Percentiles rank a stretch among this genome's conserved stretches.
These are phyloP conservation scores for Xylariaceae sp. DNA, from an alignment of 2,329 filamentous ascomycete species.

Conservation along the genomic window DNA sequence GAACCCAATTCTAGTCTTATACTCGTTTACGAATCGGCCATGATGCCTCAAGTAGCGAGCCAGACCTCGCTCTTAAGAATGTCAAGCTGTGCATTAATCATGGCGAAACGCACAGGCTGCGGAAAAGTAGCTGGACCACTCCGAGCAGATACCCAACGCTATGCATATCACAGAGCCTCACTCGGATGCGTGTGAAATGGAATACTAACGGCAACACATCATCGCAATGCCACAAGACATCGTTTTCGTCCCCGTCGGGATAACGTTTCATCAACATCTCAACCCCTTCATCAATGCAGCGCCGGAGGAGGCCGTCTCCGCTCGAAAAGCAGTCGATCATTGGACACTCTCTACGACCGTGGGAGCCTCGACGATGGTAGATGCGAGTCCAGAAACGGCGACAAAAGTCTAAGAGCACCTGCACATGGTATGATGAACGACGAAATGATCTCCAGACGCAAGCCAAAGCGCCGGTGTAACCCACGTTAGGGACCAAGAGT, in stretches of 20 bases:
- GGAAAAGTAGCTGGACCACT: slow-evolving; percentile 39
- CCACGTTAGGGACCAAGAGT: too few species aligned
- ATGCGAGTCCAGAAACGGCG: too few species aligned
- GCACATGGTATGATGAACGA: too few species aligned
- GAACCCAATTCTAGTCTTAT: too few species aligned
- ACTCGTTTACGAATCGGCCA: too few species aligned
- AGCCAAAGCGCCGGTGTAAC: too few species aligned
- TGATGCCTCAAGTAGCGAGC: neutral
- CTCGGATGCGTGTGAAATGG: slow-evolving; percentile 30
- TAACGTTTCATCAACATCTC: slow-evolving; percentile 31
- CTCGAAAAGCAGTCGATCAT: slow-evolving; percentile 22
- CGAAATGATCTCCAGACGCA: too few species aligned
- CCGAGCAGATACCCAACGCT: slow-evolving; percentile 12
- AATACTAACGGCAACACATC: slow-evolving; percentile 35
- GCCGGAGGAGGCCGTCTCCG: slow-evolving; percentile 17
- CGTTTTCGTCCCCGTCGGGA: slow-evolving; percentile 38
- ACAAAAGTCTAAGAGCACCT: too few species aligned
- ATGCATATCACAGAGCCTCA: slow-evolving; percentile 31
- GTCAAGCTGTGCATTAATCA: slow-evolving; percentile 1
- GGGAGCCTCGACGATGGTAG: slow-evolving; percentile 25
- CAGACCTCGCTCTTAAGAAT: slow-evolving; percentile 23
- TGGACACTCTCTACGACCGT: slow-evolving; percentile 19
- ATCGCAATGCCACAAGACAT: slow-evolving; percentile 42
- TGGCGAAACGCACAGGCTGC: slow-evolving; percentile 27
- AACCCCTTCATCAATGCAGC: slow-evolving; percentile 28